A percentile compares a stretch with the other conserved stretches of the same genome.
Conservation (phyloP, 306 rosid species). For the Ormosia semicastrata region DNA sequence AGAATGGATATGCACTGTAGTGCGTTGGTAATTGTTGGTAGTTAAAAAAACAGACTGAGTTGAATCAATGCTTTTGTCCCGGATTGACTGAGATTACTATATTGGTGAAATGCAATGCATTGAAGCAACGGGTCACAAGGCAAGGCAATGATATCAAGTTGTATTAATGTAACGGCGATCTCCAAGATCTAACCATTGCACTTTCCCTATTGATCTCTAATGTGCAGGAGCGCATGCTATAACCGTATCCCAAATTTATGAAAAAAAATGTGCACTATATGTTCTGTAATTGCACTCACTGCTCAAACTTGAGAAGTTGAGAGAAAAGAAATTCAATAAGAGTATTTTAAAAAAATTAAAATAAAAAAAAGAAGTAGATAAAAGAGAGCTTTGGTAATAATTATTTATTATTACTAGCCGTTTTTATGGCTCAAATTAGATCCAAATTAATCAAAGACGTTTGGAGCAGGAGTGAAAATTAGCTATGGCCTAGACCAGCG, state of each 20-base stretch:
- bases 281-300: slow-evolving; percentile 6
- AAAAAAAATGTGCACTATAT: background rate
- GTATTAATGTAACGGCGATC: background rate
- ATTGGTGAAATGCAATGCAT: background rate
- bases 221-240: slow-evolving; percentile 7
- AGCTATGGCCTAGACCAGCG: too few relatives aligned
- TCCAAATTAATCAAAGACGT: slow-evolving; percentile 34
- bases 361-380: background rate
- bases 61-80: background rate
- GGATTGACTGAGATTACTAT: slow-evolving; percentile 10
- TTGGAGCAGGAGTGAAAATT: background rate
- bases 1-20: background rate
- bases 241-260: background rate
- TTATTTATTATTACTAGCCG: slow-evolving; percentile 1
- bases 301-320: slow-evolving; percentile 6
- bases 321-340: slow-evolving; percentile 5
- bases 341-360: background rate
- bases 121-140: background rate
- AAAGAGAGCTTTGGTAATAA: slow-evolving; percentile 22
- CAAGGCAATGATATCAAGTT: background rate
- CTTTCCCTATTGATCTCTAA: background rate
- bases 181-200: slow-evolving; percentile 41
- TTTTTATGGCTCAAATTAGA: slow-evolving; percentile 28
- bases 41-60: background rate
- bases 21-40: slow-evolving; percentile 12